Evolutionary conservation across 768 basidiomycete genomes (phyloP).

Genomic region (Rhizopogon vesiculosus): DNA sequence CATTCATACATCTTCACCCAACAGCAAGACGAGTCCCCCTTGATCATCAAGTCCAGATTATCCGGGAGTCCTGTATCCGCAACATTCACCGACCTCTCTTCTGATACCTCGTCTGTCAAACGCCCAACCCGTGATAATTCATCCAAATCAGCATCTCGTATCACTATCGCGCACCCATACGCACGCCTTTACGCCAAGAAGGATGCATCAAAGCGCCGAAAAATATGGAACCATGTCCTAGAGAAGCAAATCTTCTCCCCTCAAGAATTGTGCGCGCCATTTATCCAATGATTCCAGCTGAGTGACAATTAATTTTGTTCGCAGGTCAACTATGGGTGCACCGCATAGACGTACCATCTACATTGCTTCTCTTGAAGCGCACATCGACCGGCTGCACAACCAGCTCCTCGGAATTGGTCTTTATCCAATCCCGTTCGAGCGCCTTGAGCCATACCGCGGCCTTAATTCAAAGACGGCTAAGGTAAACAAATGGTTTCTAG

Average conservation of each 20-base stretch:
- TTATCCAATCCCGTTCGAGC: conserved; percentile 51
- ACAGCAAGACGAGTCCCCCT: neutral
- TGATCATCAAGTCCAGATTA: conserved; percentile 7
- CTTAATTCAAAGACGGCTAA: conserved; percentile 77
- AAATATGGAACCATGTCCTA: conserved; percentile 74
- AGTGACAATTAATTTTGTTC: neutral
- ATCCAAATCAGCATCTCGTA: conserved; percentile 14
- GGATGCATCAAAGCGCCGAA: conserved; percentile 59
- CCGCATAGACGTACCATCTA: conserved; percentile 69
- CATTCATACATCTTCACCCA: conserved; percentile 7
- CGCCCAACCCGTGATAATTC: conserved; percentile 15
- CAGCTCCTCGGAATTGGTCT: conserved; percentile 49
- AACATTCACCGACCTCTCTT: neutral
- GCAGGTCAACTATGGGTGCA: conserved; percentile 60
- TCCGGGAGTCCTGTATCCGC: neutral
- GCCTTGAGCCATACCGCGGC: conserved; percentile 60
- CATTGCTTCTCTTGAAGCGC: conserved; percentile 66
- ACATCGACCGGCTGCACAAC: conserved; percentile 63
- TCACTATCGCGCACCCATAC: conserved; percentile 57
- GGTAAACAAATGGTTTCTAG: conserved; percentile 31
- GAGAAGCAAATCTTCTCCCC: conserved; percentile 69
- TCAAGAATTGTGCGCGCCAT: conserved; percentile 52
- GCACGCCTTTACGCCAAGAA: conserved; percentile 65
- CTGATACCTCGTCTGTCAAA: conserved; percentile 1
- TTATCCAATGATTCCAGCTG: neutral